These are phyloP conservation scores for Pseudocercospora vitis DNA, from an alignment of 2,329 filamentous ascomycete genomes.

Conservation along the genomic window DNA sequence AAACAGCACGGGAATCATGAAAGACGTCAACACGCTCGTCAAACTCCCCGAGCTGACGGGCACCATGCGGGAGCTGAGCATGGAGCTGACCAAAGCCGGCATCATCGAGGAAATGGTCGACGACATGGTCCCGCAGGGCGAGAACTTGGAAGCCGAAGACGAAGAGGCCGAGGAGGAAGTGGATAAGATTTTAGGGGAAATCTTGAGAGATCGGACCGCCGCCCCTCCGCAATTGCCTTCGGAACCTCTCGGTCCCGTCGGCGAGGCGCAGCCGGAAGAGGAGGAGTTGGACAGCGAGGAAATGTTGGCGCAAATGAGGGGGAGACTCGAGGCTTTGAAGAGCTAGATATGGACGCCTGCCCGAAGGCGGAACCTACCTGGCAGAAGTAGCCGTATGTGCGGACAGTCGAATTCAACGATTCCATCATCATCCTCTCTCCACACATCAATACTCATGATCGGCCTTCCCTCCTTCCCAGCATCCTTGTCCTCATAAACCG, in stretches of 20 bases:
- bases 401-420: no score
- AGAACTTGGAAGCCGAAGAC: constrained; percentile 67
- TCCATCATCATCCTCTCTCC: no score
- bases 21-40: constrained; percentile 86
- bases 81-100: constrained; percentile 88
- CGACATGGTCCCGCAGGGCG: constrained; percentile 74
- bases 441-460: no score
- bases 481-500: no score
- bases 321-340: constrained; percentile 83
- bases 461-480: no score
- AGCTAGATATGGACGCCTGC: constrained; percentile 64
- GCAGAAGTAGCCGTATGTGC: no score
- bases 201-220: constrained; percentile 74
- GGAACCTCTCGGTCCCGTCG: constrained; percentile 51
- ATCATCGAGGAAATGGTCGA: constrained; percentile 98
- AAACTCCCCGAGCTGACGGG: constrained; percentile 79
- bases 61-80: constrained; percentile 84
- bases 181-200: constrained; percentile 87
- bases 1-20: constrained; percentile 89
- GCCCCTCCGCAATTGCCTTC: constrained; percentile 54
- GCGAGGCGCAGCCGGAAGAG: constrained; percentile 50
- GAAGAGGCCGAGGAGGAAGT: constrained; percentile 81
- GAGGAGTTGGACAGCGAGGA: constrained; percentile 85
- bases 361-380: no score
- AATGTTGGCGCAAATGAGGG: constrained; percentile 91